Conservation (phyloP, 139 green algal genomes). For the Zygnema cylindricum region DNA sequence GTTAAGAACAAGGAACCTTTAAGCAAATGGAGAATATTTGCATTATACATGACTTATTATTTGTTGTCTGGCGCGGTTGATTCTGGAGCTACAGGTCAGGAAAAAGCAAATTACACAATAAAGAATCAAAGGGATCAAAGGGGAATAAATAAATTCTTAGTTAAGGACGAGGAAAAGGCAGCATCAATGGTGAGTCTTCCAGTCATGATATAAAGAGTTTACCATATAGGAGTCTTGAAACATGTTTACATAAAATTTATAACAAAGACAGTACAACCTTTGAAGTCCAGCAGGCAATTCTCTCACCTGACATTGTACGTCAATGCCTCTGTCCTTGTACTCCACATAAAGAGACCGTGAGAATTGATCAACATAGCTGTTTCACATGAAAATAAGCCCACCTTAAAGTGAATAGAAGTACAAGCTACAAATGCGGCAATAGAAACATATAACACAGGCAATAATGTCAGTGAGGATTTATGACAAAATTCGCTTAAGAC, state of each 20-base stretch:
- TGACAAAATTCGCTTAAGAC: no score
- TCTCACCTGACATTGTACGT: slow-evolving; percentile 69
- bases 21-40: no score
- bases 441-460: no score
- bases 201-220: neutral
- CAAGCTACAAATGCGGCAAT: no score
- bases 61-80: no score
- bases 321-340: slow-evolving; percentile 66
- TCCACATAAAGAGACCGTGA: slow-evolving; percentile 71
- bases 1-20: no score
- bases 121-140: slow-evolving; percentile 11
- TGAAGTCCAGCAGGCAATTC: neutral
- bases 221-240: neutral
- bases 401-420: no score
- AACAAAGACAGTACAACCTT: neutral
- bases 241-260: slow-evolving; percentile 2
- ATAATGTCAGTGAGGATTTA: no score
- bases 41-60: no score
- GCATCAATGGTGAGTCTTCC: neutral
- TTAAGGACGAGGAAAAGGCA: slow-evolving; percentile 31
- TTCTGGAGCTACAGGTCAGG: no score
- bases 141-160: neutral
- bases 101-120: no score
- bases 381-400: neutral
- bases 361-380: slow-evolving; percentile 71